Evolutionary conservation across 1,284 basidiomycete genomes (phyloP).

Genomic region (Malassezia furfur): DNA sequence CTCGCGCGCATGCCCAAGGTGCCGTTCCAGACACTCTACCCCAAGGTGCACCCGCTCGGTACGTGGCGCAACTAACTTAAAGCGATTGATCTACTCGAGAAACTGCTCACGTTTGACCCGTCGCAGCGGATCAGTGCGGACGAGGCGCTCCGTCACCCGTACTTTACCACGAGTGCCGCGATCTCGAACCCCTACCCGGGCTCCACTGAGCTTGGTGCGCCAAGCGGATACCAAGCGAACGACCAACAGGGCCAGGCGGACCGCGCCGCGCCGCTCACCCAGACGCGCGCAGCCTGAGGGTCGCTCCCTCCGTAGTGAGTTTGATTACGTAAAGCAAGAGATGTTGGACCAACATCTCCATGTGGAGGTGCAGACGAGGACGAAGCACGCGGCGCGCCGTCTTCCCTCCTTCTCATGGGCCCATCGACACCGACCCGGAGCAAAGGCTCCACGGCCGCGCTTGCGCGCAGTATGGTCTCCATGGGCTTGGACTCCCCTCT

Average conservation of each 20-base stretch:
- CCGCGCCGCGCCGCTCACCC: background rate
- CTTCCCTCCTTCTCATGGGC: conserved; percentile 1
- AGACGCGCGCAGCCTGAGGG: background rate
- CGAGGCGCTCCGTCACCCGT: conserved; percentile 83
- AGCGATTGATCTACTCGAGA: conserved; percentile 87
- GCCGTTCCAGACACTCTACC: conserved; percentile 75
- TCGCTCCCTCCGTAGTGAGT: background rate
- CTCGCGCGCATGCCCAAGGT: conserved; percentile 87
- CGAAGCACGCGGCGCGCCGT: background rate
- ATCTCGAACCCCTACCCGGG: conserved; percentile 13
- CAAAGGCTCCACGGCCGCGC: conserved; percentile 2
- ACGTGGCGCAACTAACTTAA: conserved; percentile 48
- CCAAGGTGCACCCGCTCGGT: conserved; percentile 67
- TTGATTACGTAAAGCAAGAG: conserved; percentile 4
- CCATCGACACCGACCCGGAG: conserved; percentile 15
- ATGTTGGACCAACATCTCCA: conserved; percentile 9
- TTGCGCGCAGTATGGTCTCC: conserved; percentile 9
- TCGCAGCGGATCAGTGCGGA: conserved; percentile 81
- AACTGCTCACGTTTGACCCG: conserved; percentile 92
- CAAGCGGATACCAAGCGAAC: background rate
- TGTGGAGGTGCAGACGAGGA: background rate
- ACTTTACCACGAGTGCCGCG: conserved; percentile 58
- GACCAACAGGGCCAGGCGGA: background rate
- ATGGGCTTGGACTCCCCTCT: conserved; percentile 26
- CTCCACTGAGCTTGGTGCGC: background rate